These are phyloP conservation scores for Aspergillus sp. DNA, from an alignment of 2,329 filamentous ascomycete species.

Conservation along the genomic window DNA sequence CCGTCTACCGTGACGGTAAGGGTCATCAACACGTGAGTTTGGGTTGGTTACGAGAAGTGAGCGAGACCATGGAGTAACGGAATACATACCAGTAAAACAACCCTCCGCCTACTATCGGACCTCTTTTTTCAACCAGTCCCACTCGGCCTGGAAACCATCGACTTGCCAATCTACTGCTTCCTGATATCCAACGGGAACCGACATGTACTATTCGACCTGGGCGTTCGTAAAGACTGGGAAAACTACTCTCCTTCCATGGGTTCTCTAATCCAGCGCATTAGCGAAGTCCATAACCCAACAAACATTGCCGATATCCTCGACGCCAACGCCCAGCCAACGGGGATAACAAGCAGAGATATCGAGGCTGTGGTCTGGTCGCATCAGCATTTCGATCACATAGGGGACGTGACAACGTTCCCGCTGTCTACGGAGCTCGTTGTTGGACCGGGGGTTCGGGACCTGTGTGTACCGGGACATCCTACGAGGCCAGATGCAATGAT, in stretches of 20 bases:
- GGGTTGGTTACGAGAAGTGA: too few species aligned
- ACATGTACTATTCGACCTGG: not conserved
- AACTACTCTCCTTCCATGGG: not conserved
- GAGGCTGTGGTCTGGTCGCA: constrained; percentile 7
- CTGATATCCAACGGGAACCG: not conserved
- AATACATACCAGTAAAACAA: too few species aligned
- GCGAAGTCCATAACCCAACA: not conserved
- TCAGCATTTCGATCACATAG: constrained; percentile 13
- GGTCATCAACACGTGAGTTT: too few species aligned
- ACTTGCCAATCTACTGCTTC: not conserved
- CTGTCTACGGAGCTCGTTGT: constrained; percentile 4
- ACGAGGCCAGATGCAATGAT: not conserved
- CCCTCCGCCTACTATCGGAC: too few species aligned
- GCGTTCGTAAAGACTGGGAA: not conserved
- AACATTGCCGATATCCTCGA: not conserved
- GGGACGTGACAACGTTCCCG: constrained; percentile 9
- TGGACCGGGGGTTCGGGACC: constrained; percentile 5
- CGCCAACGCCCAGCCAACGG: not conserved
- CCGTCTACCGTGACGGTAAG: too few species aligned
- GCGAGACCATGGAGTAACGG: too few species aligned
- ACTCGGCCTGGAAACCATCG: too few species aligned
- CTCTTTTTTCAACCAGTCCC: too few species aligned
- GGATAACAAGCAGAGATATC: not conserved
- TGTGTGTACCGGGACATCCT: constrained; percentile 2
- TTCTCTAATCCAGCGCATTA: not conserved